Conservation (phyloP, 495 filamentous ascomycete genomes). For the Tuber borchii region DNA sequence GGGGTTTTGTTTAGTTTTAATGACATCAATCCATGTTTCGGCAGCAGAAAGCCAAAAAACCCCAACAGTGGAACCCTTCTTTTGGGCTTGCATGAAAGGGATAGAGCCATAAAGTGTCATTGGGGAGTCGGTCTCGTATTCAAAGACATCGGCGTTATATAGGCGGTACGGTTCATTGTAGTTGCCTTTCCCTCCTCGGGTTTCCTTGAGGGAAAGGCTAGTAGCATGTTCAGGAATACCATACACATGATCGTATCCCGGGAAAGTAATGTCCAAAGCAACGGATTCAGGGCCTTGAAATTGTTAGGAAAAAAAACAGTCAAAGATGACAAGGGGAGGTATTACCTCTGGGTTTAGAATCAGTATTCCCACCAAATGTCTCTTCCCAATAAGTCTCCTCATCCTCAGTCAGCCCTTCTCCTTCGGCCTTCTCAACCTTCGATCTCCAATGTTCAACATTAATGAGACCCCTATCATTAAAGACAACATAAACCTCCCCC, state of each 20-base stretch:
- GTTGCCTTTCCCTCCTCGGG: slow-evolving; percentile 75
- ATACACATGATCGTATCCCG: slow-evolving; percentile 84
- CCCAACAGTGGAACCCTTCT: slow-evolving; percentile 84
- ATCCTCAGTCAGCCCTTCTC: slow-evolving; percentile 52
- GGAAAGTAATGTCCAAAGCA: slow-evolving; percentile 82
- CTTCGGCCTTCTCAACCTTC: slow-evolving; percentile 63
- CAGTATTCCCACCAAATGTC: slow-evolving; percentile 85
- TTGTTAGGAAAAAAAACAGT: slow-evolving; percentile 11
- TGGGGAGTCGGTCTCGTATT: slow-evolving; percentile 91
- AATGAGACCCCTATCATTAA: slow-evolving; percentile 79
- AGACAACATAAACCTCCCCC: slow-evolving; percentile 70
- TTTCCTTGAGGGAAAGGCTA: slow-evolving; percentile 78
- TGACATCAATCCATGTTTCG: slow-evolving; percentile 94
- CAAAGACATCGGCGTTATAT: slow-evolving; percentile 95
- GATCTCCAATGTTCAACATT: slow-evolving; percentile 94
- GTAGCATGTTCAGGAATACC: slow-evolving; percentile 94
- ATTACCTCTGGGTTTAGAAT: slow-evolving; percentile 72
- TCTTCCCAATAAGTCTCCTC: slow-evolving; percentile 98
- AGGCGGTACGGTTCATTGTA: slow-evolving; percentile 89
- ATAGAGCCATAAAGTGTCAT: slow-evolving; percentile 98
- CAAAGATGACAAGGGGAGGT: background rate
- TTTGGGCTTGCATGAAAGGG: slow-evolving; percentile 94
- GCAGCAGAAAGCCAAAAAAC: slow-evolving; percentile 99
- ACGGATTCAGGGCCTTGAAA: slow-evolving; percentile 69
- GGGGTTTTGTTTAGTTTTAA: slow-evolving; percentile 76